Evolutionary conservation across 441 rosid genomes (phyloP), one percentile per base, ranked within the genome.

Genomic region (Bocquillonia castaneifolia): DNA sequence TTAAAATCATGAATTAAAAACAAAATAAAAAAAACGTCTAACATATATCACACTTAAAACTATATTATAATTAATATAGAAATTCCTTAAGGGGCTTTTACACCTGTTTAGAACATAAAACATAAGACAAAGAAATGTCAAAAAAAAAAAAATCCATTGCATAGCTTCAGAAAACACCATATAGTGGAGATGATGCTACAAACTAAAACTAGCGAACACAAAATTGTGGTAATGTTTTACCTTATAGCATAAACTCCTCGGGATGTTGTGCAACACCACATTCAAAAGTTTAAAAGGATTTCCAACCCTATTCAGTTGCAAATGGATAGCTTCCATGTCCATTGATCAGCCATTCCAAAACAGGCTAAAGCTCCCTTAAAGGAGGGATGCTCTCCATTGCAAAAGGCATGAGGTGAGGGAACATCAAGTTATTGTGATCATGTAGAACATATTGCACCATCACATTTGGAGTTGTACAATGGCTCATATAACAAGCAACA

Each of bases 321-420:
- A 68, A 93, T 83, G 48, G 92, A 67, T 66, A 90, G 92, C 80
- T 85, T 86, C 72, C 80, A 88, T 0, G 76, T 73, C 74, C 76
- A 71, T 55, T 91, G 93, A 82, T 85, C 85, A 59, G 88, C 81
- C 36, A 81, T 82, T 20, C 93, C 97, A 76, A 92, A 94, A 72
- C 90, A 91, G 76, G 77, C 90, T 88, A n/a, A 26, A 94, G 88
- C 84, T 90, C 92, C 56, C 85, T 71, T 66, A 86, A 39, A 31
- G 97, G 97, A 56, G 98, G 85, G 74, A 92, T 92, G 68, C 80
- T 86, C 78, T 92, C 97, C 84, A 86, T 14, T 1, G 99, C 94
- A 68, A 90, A 94, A 59, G 92, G 84, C 98, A 92, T 92, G 50
- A 90, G 74, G 56, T 80, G 96, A 29, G 97, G 99, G 66, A 84